Base-by-base conservation (phyloP, 2,329 filamentous ascomycete species). In the Colletotrichum sp. region DNA sequence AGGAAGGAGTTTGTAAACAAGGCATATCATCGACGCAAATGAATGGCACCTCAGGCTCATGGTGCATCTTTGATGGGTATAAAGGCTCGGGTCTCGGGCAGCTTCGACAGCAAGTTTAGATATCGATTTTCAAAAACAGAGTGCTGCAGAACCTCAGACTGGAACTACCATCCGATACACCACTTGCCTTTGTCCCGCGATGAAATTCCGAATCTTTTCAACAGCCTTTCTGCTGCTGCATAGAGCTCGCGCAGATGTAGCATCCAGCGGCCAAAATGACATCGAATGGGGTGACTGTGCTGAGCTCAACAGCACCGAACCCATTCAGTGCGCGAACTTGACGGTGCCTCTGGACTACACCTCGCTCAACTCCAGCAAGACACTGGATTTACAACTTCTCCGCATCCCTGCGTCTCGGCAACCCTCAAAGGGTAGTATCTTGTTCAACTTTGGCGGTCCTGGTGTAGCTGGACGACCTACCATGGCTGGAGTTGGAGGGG, bases 311-410 rank as follows among this genome's bases (percentile, higher is more conserved):
- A 63, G 75, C 66, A 78, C 24, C 4, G 26, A 81, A 5, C 75
- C 78, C 6, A 72, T 81, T n/a, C 78, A 84, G 15, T 87, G 86
- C 76, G 83, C 81, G 7, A 84, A 76, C n/a, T 75, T 87, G 18
- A 64, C 77, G 0, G 86, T 87, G 0, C 86, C 86, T 4, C 81
- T 87, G 5, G 86, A 87, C 76, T 87, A 88, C 66, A 82, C 82
- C 1, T 65, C 81, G 8, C n/a, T 59, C 2, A 68, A 79, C 32
- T 80, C 78, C 9, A 78, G 73, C 24, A 72, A 81, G 44, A 84
- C 71, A 2, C 34, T 79, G 13, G 30, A 70, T 2, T 64, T 79
- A 5, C 62, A 70, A 5, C 24, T 79, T 18, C 55, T 75, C 15
- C 67, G 63, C 4, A 55, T 77, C 36, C 69, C 72, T 4, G 76